Base-by-base conservation (phyloP, 805 yeast species). In the Dipodascus albidus region DNA sequence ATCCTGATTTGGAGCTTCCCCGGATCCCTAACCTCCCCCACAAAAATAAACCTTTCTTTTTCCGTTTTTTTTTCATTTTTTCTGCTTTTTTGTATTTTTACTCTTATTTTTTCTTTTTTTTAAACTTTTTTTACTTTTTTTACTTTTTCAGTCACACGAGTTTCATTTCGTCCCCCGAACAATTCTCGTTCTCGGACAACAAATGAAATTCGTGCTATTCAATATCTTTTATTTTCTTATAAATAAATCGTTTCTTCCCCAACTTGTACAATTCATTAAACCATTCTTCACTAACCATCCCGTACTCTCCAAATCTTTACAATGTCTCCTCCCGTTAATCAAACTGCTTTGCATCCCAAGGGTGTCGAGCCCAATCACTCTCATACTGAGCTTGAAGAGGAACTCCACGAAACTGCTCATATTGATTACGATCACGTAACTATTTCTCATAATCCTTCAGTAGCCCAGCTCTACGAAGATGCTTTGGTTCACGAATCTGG, bases 381-480 rank as follows among this genome's bases (percentile, higher is more conserved):
- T 33, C 70, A 69, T 58, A 67, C 73, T 50, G 71, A 68, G 55
- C 64, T 72, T 53, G 76, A 72, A 59, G 67, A 68, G 53, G 67
- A 66, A 51, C 69, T 72, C 53, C 63, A 64, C 62, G 64, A 68
- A 54, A 60, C 59, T 50, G 76, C 76, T 23, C 73, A 70, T 62
- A 72, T 72, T 51, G 72, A 72, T 61, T 68, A 64, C 65, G 62
- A 60, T 64, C 59, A 69, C 67, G 73, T 66, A 56, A 60, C 70
- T 59, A 72, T 72, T 56, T 70, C 69, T 59, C 95, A 91, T 76
- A 91, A 93, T 69, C 89, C 98, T 51, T 85, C 96, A 44, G 86
- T 90, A 27, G 95, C 98, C 60, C 80, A 87, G 48, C 76, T 91
- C 57, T 93, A 91, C 74, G 98, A 91, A 70, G 99, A 93, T 68